phyloP scores from a whole-genome alignment of 2,329 filamentous ascomycete species.

The Aspergillus oerlinghausenensis region DNA sequence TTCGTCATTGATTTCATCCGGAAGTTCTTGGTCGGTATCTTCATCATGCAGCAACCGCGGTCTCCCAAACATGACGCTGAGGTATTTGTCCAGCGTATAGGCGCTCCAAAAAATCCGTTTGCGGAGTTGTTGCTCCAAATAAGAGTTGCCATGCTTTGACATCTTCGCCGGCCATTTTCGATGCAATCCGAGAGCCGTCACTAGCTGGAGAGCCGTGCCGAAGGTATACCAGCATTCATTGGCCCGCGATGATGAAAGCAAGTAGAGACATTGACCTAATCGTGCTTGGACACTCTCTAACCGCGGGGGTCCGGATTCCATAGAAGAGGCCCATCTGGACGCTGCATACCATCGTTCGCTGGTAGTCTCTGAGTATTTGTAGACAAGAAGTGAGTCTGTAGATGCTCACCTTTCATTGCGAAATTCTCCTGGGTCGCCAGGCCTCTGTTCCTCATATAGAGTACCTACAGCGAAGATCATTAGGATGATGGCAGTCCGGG shows the following conservation, averaged over 20 bases:
- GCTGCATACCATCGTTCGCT: constrained; percentile 38
- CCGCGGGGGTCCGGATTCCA: constrained; percentile 51
- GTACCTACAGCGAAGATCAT: constrained; percentile 47
- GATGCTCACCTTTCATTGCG: constrained; percentile 26
- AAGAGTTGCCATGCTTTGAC: constrained; percentile 25
- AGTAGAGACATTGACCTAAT: constrained; percentile 55
- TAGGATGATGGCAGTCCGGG: constrained; percentile 46
- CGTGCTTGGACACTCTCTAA: constrained; percentile 56
- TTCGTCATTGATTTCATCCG: constrained; percentile 53
- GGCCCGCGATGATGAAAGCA: constrained; percentile 55
- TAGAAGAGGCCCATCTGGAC: constrained; percentile 31
- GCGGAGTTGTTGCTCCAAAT: constrained; percentile 47
- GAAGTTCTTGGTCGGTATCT: constrained; percentile 60
- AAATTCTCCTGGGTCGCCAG: constrained; percentile 19
- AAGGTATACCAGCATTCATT: constrained; percentile 60
- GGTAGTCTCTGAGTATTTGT: neutral
- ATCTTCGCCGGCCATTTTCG: constrained; percentile 26
- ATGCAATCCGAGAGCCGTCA: constrained; percentile 44
- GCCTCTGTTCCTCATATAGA: constrained; percentile 42
- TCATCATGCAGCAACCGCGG: constrained; percentile 59
- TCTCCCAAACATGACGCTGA: constrained; percentile 59
- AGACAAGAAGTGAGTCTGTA: neutral
- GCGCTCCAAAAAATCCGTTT: constrained; percentile 60
- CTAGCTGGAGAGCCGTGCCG: constrained; percentile 52
- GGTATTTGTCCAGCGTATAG: constrained; percentile 60